Evolutionary conservation across 129 eudicot genomes (phyloP), one percentile per base, ranked within the genome.

Genomic region (Helianthus tuberosus): DNA sequence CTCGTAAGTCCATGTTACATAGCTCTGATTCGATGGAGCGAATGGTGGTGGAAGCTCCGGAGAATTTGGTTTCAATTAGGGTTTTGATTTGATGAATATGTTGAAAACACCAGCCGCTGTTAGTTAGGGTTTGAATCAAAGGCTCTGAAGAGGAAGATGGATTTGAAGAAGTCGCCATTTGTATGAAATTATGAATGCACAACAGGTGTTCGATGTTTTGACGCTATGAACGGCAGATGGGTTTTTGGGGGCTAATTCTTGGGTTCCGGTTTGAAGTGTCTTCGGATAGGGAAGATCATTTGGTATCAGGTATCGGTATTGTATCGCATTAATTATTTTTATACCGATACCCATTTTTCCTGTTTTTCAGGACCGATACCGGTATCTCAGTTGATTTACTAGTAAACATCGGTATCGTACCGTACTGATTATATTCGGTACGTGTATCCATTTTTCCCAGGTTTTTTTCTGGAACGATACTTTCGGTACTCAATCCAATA

Each of bases 81-180:
- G 86, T 71, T 64, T 78, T 81, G 15, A 93, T 80, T 29, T 82
- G 85, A 44, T 76, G 58, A 44, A 71, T 35, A 62, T 89, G 86
- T 11, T 78, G 72, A 32, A 89, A 82, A 73, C 87, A 86, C 98
- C 98, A 93, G 27, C 98, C 98, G 69, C 80, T 79, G 46, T 54
- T 64, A 2, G 7, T 80, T 44, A 91, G 84, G 76, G 83, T 59
- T 84, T 80, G 76, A 46, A 88, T 67, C 47, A 80, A 49, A 54
- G 6, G 46, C 38, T 74, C 86, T 29, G 77, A 55, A 25, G 85
- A 48, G 1, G 86, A 61, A 23, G 77, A 53, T 13, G 84, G 17
- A 1, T 82, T 66, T 38, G 87, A 82, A 6, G 83, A 78, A 41
- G 83, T 73, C 43, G 78, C 90, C 83, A 83, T 86, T 2, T 69